Conservation (phyloP, 75 land plant species). For the Ceratopteris richardii region DNA sequence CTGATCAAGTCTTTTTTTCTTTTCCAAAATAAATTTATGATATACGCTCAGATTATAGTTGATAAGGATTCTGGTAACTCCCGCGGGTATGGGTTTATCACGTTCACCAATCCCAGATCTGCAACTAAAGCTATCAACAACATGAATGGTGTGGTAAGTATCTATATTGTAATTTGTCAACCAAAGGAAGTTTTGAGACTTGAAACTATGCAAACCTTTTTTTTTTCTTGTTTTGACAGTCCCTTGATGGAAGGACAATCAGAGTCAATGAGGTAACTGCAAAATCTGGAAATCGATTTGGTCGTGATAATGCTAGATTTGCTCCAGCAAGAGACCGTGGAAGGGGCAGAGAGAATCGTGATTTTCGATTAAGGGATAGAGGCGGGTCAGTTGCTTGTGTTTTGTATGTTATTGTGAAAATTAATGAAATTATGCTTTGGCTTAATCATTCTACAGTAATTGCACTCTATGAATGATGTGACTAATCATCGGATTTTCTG, state of each 20-base stretch:
- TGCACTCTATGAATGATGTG: too few relatives aligned
- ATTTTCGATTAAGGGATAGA: slow-evolving; percentile 9
- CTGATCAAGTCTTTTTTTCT: too few relatives aligned
- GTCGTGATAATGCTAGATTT: background rate
- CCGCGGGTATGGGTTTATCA: slow-evolving; percentile 87
- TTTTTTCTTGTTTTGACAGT: background rate
- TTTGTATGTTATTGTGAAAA: background rate
- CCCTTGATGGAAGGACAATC: slow-evolving; percentile 21
- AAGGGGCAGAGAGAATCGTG: slow-evolving; percentile 15
- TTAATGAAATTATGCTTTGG: slow-evolving; percentile 6
- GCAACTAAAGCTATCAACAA: slow-evolving; percentile 72
- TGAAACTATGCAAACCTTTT: background rate
- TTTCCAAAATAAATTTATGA: too few relatives aligned
- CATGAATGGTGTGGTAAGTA: slow-evolving; percentile 78
- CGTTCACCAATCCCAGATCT: slow-evolving; percentile 81
- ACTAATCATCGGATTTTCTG: too few relatives aligned
- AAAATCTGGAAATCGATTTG: slow-evolving; percentile 1
- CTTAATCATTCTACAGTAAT: too few relatives aligned
- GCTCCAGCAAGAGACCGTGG: slow-evolving; percentile 1
- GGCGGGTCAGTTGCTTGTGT: slow-evolving; percentile 4
- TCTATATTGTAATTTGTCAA: background rate
- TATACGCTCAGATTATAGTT: slow-evolving; percentile 70
- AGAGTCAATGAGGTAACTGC: slow-evolving; percentile 27
- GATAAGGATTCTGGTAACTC: slow-evolving; percentile 70
- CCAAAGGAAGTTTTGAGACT: background rate